Conservation (phyloP, 1,284 basidiomycete genomes). For the Ustilago xerochloae region DNA sequence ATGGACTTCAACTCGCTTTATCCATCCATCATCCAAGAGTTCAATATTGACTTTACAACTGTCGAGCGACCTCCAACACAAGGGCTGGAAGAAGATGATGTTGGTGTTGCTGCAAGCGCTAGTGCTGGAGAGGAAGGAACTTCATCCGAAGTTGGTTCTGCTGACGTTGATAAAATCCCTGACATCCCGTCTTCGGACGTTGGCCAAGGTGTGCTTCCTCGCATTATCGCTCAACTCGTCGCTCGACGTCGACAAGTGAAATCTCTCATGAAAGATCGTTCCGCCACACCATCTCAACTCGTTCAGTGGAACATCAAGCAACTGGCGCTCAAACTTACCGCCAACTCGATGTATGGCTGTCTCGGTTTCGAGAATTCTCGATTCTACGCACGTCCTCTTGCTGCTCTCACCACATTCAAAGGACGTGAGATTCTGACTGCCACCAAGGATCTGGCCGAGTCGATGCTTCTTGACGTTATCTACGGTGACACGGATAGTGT, state of each 20-base stretch:
- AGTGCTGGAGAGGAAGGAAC: conserved; percentile 16
- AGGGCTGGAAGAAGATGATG: conserved; percentile 67
- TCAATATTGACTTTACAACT: conserved; percentile 99
- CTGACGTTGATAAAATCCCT: conserved; percentile 77
- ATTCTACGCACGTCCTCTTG: conserved; percentile 96
- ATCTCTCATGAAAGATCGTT: conserved; percentile 90
- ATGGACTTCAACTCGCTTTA: conserved; percentile 99
- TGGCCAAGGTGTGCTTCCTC: conserved; percentile 87
- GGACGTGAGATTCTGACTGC: conserved; percentile 96
- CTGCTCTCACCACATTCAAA: conserved; percentile 96
- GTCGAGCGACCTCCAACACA: conserved; percentile 76
- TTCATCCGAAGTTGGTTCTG: conserved; percentile 19
- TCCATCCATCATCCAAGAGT: conserved; percentile 99
- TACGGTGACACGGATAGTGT: conserved; percentile 99
- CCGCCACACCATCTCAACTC: conserved; percentile 79
- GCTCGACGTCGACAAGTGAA: conserved; percentile 90
- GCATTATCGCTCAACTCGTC: conserved; percentile 94
- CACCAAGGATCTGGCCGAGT: conserved; percentile 91
- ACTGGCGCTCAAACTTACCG: conserved; percentile 94
- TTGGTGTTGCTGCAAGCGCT: not conserved
- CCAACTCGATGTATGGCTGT: conserved; percentile 99
- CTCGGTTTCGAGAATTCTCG: conserved; percentile 96
- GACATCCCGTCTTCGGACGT: conserved; percentile 82
- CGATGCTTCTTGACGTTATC: conserved; percentile 88
- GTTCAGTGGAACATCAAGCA: conserved; percentile 96